A percentile compares a stretch with the other conserved stretches of the same genome.
Conservation (phyloP, 2,329 filamentous ascomycete species). For the Colletotrichum cuscutae region DNA sequence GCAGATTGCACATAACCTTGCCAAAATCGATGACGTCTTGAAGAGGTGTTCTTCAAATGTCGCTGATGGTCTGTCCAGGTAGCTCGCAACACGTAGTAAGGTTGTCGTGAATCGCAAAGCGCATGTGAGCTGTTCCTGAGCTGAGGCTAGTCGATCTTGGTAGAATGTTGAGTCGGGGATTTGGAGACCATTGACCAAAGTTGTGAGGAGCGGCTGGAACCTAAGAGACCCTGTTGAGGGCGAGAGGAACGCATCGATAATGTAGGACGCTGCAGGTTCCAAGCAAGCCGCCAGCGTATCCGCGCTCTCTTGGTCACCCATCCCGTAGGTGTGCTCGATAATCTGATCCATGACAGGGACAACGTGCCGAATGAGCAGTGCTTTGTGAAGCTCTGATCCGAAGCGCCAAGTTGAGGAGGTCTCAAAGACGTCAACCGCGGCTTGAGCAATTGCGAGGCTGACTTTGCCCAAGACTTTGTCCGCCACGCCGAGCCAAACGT, state of each 20-base stretch:
- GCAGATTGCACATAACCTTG: slow-evolving; percentile 78
- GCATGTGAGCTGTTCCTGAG: slow-evolving; percentile 71
- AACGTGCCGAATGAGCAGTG: slow-evolving; percentile 74
- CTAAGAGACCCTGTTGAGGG: slow-evolving; percentile 75
- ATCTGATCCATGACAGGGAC: slow-evolving; percentile 77
- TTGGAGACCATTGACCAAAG: slow-evolving; percentile 71
- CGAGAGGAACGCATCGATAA: slow-evolving; percentile 81
- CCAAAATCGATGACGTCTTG: slow-evolving; percentile 80
- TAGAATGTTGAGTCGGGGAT: slow-evolving; percentile 72
- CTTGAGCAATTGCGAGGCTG: slow-evolving; percentile 77
- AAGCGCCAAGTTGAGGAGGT: slow-evolving; percentile 90
- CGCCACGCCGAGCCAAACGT: slow-evolving; percentile 77
- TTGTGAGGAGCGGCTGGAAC: slow-evolving; percentile 80
- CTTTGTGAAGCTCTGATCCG: slow-evolving; percentile 72
- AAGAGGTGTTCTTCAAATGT: slow-evolving; percentile 83
- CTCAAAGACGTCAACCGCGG: slow-evolving; percentile 85
- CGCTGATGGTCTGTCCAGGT: slow-evolving; percentile 70
- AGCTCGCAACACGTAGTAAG: slow-evolving; percentile 75
- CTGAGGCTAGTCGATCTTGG: slow-evolving; percentile 61
- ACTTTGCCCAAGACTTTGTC: slow-evolving; percentile 81
- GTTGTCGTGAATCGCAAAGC: slow-evolving; percentile 74
- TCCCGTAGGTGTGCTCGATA: slow-evolving; percentile 77
- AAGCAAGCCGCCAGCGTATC: slow-evolving; percentile 69
- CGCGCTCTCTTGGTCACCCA: slow-evolving; percentile 68
- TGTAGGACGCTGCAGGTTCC: slow-evolving; percentile 76